These are phyloP conservation scores for Apiotrichum montevideense DNA, from an alignment of 1,284 basidiomycete species.

Conservation along the genomic window DNA sequence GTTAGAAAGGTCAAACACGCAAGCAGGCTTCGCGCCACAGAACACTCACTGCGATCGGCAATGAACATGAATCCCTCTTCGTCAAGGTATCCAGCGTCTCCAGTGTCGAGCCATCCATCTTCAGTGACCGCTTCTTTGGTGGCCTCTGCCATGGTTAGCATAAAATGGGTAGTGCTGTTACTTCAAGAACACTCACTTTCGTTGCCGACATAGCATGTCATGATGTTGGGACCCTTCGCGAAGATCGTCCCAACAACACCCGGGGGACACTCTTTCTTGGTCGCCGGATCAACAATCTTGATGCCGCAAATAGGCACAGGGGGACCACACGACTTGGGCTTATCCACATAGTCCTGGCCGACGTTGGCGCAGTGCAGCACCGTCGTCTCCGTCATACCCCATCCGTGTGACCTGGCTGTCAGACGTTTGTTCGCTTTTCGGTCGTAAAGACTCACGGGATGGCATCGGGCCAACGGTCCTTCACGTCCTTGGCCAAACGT, in stretches of 20 bases:
- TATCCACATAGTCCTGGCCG: conserved; percentile 28
- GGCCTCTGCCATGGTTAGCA: conserved; percentile 3
- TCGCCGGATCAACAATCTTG: conserved; percentile 30
- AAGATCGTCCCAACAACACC: conserved; percentile 29
- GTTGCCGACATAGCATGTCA: conserved; percentile 37
- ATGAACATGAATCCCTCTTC: conserved; percentile 38
- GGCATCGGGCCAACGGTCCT: conserved; percentile 28
- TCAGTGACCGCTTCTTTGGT: conserved; percentile 16
- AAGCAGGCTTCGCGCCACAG: neutral
- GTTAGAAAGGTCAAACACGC: neutral
- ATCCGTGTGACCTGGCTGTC: conserved; percentile 30
- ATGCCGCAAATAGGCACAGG: conserved; percentile 32
- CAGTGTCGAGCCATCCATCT: conserved; percentile 43
- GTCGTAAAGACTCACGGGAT: conserved; percentile 1
- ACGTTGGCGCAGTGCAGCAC: conserved; percentile 32
- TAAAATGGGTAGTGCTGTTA: neutral
- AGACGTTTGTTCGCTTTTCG: conserved; percentile 16
- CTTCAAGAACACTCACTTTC: neutral
- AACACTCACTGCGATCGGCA: conserved; percentile 24
- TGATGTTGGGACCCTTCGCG: conserved; percentile 36
- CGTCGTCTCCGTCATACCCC: conserved; percentile 39
- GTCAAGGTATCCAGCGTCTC: conserved; percentile 36
- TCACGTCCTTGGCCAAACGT: conserved; percentile 25
- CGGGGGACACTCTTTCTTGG: conserved; percentile 15
- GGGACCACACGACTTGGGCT: conserved; percentile 17